A percentile compares a stretch with the other conserved stretches of the same genome.
Conservation (phyloP, 768 basidiomycete species). For the Collybia sp. region DNA sequence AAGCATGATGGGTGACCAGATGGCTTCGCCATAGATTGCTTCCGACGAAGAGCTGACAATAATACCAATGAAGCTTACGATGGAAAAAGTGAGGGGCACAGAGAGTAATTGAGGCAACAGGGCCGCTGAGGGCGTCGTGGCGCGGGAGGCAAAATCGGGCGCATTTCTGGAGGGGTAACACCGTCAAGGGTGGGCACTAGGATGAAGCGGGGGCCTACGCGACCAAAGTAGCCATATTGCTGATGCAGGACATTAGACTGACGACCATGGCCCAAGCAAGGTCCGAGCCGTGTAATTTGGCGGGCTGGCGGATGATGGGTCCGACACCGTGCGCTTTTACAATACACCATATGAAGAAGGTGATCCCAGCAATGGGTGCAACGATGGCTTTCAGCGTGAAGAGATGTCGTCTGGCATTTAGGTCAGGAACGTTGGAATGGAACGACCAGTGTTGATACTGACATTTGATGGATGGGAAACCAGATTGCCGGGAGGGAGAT, state of each 20-base stretch:
- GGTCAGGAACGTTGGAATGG: constrained; percentile 7
- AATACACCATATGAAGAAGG: constrained; percentile 77
- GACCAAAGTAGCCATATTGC: constrained; percentile 73
- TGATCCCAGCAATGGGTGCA: constrained; percentile 63
- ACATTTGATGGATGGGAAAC: constrained; percentile 83
- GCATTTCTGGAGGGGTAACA: constrained; percentile 47
- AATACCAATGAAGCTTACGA: constrained; percentile 78
- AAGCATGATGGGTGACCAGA: constrained; percentile 78
- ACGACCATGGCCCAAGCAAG: constrained; percentile 75
- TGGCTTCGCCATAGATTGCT: constrained; percentile 69
- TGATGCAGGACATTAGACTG: constrained; percentile 73
- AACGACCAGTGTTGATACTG: constrained; percentile 17
- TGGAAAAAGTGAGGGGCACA: constrained; percentile 66
- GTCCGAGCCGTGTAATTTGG: constrained; percentile 57
- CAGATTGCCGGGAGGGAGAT: constrained; percentile 75
- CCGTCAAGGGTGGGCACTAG: constrained; percentile 2
- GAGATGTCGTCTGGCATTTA: constrained; percentile 52
- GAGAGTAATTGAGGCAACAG: constrained; percentile 65
- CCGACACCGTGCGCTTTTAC: constrained; percentile 75
- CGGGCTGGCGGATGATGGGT: constrained; percentile 64
- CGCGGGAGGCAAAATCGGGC: constrained; percentile 71
- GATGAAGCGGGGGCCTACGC: constrained; percentile 37
- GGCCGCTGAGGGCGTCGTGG: constrained; percentile 50
- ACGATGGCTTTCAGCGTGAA: constrained; percentile 78
- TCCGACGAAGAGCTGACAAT: constrained; percentile 76